phyloP scores from a whole-genome alignment of 2,329 filamentous ascomycete genomes.

The Spiromastix sp. region DNA sequence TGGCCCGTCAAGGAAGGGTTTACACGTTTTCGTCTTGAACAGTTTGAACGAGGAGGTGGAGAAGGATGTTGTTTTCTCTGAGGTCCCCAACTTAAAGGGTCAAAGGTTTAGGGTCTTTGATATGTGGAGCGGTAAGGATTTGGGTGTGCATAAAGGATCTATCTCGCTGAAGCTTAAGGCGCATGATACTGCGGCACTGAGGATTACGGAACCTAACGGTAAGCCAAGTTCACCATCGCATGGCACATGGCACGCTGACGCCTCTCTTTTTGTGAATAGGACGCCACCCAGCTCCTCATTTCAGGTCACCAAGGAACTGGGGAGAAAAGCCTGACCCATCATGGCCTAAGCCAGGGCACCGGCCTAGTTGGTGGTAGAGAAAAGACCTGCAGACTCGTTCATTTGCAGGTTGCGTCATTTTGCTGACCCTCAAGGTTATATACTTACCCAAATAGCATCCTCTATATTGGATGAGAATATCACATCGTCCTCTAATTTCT shows the following conservation, averaged over 20 bases:
- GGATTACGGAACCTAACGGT: conserved; percentile 5
- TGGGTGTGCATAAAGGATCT: conserved; percentile 5
- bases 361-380: not conserved
- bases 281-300: not conserved
- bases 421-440: no score
- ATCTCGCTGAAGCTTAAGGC: not conserved
- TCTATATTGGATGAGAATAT: no score
- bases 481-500: no score
- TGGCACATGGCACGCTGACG: not conserved
- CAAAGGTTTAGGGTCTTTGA: conserved; percentile 10
- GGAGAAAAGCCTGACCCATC: not conserved
- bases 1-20: conserved; percentile 20
- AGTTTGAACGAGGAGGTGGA: conserved; percentile 4
- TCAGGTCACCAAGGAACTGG: not conserved
- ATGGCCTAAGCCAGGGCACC: not conserved
- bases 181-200: conserved; percentile 6
- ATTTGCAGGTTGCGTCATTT: no score
- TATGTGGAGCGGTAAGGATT: conserved; percentile 9
- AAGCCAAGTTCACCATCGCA: not conserved
- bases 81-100: conserved; percentile 9
- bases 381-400: no score
- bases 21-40: conserved; percentile 20
- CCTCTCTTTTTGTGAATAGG: not conserved
- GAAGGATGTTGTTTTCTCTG: conserved; percentile 1
- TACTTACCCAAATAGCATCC: no score